Conservation (phyloP, 768 basidiomycete species). For the Butyriboletus loyo region DNA sequence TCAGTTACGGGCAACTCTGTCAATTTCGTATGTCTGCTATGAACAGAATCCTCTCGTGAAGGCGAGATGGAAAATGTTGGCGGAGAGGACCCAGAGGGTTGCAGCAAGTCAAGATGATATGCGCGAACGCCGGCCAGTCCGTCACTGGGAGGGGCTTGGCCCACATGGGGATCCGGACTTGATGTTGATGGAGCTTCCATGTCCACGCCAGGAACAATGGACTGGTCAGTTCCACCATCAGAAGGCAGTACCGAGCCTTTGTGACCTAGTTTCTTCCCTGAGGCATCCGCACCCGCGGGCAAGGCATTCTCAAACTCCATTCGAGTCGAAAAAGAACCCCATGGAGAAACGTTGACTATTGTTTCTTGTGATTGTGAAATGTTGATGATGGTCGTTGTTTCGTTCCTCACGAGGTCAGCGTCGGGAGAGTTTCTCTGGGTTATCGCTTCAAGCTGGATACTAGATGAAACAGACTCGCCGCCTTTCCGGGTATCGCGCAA, state of each 20-base stretch:
- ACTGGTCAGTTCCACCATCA: slow-evolving; percentile 1
- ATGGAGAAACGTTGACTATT: not conserved
- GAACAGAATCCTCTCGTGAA: not conserved
- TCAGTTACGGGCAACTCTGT: not conserved
- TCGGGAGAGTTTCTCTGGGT: not conserved
- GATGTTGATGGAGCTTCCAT: not conserved
- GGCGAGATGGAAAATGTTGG: not conserved
- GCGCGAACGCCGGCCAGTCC: not conserved
- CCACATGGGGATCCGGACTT: not conserved
- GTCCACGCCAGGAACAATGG: not conserved
- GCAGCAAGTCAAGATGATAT: not conserved
- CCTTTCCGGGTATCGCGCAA: not conserved
- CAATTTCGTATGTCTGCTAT: not conserved
- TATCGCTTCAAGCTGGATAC: not conserved
- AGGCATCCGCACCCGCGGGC: not conserved
- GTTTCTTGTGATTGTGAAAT: slow-evolving; percentile 6
- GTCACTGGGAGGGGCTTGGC: not conserved
- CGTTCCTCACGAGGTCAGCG: not conserved
- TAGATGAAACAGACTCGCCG: not conserved
- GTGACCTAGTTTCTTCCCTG: not conserved
- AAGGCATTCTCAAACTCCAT: not conserved
- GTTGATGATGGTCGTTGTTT: not conserved
- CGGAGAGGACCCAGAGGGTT: not conserved
- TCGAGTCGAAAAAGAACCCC: not conserved
- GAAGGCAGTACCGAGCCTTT: not conserved